Percentiles rank a stretch among this genome's conserved stretches.
Evolutionary conservation across 2,329 filamentous ascomycete genomes (phyloP).

Genomic region (Pseudogymnoascus sp.): DNA sequence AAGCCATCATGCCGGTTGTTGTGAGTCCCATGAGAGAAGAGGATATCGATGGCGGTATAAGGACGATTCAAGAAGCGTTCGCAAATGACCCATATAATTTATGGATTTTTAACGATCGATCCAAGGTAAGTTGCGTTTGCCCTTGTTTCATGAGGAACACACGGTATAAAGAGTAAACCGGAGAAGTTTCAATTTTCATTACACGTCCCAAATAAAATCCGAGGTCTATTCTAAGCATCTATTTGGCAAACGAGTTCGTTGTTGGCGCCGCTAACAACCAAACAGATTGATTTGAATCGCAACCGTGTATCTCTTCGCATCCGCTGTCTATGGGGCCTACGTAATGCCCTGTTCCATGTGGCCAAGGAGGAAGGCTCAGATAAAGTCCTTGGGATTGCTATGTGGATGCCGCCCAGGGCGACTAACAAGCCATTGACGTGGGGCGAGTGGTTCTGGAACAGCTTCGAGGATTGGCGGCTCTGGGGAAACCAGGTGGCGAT

Average conservation of each 20-base stretch:
- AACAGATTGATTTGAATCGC: slow-evolving; percentile 51
- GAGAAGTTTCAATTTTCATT: not conserved
- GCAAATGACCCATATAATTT: slow-evolving; percentile 60
- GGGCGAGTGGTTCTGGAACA: slow-evolving; percentile 46
- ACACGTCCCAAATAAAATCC: not conserved
- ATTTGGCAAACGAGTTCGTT: not conserved
- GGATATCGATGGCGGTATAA: slow-evolving; percentile 59
- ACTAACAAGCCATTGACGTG: slow-evolving; percentile 47
- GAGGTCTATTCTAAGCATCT: not conserved
- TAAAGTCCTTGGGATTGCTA: slow-evolving; percentile 62
- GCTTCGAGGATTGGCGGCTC: slow-evolving; percentile 53
- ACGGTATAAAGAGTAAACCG: not conserved
- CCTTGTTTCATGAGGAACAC: not conserved
- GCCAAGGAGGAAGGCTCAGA: slow-evolving; percentile 50
- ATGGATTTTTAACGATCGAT: slow-evolving; percentile 56
- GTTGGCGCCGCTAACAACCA: not conserved
- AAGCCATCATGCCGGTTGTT: slow-evolving; percentile 43
- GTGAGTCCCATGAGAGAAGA: slow-evolving; percentile 49
- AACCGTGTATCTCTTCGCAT: slow-evolving; percentile 59
- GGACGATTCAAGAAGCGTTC: slow-evolving; percentile 61
- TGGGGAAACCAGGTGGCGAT: slow-evolving; percentile 60
- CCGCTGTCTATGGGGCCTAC: slow-evolving; percentile 65
- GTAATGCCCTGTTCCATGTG: slow-evolving; percentile 63
- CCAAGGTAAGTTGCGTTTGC: slow-evolving; percentile 40
- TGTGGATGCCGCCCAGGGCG: slow-evolving; percentile 60